Percentiles rank a stretch among this genome's conserved stretches.
Evolutionary conservation across 208 protist species (phyloP).

Genomic region (Naegleria gruberi): DNA sequence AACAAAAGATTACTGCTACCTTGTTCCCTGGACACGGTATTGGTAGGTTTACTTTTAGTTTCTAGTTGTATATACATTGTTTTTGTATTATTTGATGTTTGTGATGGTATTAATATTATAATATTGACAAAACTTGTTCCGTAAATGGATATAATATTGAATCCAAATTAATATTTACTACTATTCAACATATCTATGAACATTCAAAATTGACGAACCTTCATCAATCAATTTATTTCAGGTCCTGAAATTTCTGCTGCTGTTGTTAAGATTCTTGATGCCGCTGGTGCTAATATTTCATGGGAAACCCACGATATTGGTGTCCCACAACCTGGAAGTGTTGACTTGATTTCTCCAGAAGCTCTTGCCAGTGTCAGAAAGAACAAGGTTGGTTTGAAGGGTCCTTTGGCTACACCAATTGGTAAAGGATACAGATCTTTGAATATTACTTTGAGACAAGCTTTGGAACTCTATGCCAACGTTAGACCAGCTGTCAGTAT

Average conservation of each 20-base stretch:
- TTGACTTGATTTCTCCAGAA: constrained; percentile 6
- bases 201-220: background rate
- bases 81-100: background rate
- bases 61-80: background rate
- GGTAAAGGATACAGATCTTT: constrained; percentile 25
- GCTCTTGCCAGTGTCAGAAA: background rate
- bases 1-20: background rate
- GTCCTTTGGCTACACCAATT: constrained; percentile 24
- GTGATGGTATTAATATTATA: background rate
- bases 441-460: constrained; percentile 29
- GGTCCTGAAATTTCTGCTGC: constrained; percentile 25
- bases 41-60: background rate
- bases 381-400: constrained; percentile 13
- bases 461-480: constrained; percentile 34
- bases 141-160: background rate
- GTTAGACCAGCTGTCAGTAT: constrained; percentile 13
- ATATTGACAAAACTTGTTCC: background rate
- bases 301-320: constrained; percentile 14
- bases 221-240: too few relatives aligned
- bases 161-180: background rate
- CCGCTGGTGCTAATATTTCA: constrained; percentile 14
- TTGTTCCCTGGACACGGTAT: constrained; percentile 13
- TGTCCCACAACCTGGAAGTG: background rate
- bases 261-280: constrained; percentile 20
- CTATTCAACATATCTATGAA: background rate